A percentile compares a stretch with the other conserved stretches of the same genome.
phyloP scores from a whole-genome alignment of 768 basidiomycete species.

The Podaxis rugospora region DNA sequence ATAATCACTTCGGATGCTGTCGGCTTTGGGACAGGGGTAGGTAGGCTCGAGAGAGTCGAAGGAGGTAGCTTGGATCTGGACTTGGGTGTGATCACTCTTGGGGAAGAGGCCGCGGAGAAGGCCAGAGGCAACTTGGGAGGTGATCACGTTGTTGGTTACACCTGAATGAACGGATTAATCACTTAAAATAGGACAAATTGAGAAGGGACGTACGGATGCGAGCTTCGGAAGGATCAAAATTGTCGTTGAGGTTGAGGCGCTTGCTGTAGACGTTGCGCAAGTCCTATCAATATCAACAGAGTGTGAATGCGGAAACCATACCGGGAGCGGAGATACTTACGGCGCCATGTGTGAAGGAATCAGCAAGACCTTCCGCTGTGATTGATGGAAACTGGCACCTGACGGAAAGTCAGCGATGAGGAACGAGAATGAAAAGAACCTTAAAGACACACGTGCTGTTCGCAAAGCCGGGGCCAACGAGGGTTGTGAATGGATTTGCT shows the following conservation, averaged over 20 bases:
- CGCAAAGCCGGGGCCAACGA: constrained; percentile 40
- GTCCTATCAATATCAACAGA: constrained; percentile 24
- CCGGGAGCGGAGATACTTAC: constrained; percentile 18
- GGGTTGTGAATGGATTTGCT: constrained; percentile 38
- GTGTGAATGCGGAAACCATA: neutral
- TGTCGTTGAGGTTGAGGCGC: constrained; percentile 31
- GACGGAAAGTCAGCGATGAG: neutral
- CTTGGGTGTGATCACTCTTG: constrained; percentile 24
- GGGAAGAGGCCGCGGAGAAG: constrained; percentile 44
- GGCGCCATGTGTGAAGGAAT: constrained; percentile 39
- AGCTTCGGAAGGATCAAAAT: constrained; percentile 26
- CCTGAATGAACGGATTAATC: constrained; percentile 21
- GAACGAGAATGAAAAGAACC: neutral
- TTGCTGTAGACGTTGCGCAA: constrained; percentile 40
- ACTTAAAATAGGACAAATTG: neutral
- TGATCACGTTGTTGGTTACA: constrained; percentile 50
- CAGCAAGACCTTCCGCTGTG: constrained; percentile 38
- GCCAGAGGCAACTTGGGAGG: constrained; percentile 47
- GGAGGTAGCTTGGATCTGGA: constrained; percentile 32
- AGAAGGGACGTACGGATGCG: constrained; percentile 30
- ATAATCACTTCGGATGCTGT: constrained; percentile 27
- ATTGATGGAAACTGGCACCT: constrained; percentile 51
- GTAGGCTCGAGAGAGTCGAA: constrained; percentile 47
- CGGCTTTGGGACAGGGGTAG: constrained; percentile 36
- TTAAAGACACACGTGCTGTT: constrained; percentile 30